Conservation (phyloP, 2,329 filamentous ascomycete genomes). For the Diaporthe longicolla region DNA sequence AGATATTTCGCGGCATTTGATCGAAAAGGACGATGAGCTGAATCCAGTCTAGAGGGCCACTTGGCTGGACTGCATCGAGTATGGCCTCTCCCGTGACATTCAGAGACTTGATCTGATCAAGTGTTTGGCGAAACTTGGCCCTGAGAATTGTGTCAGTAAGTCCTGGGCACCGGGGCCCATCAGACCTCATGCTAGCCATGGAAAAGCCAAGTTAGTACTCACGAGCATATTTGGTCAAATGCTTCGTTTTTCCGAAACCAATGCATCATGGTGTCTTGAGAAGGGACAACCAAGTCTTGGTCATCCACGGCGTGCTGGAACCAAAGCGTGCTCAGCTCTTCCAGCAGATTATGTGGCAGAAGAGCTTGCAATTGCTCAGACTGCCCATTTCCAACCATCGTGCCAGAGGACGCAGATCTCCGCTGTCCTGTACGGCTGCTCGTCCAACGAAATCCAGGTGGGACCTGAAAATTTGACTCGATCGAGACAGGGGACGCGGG, state of each 20-base stretch:
- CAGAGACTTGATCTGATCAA: constrained; percentile 8
- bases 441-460: background rate
- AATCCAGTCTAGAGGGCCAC: constrained; percentile 17
- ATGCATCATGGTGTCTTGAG: constrained; percentile 28
- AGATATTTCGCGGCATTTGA: constrained; percentile 68
- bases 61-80: background rate
- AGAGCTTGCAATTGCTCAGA: background rate
- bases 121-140: background rate
- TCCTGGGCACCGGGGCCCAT: background rate
- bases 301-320: constrained; percentile 4
- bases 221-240: constrained; percentile 45
- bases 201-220: background rate
- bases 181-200: background rate
- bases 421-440: background rate
- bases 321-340: constrained; percentile 9
- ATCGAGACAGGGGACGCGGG: background rate
- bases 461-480: no score
- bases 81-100: background rate
- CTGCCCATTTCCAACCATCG: background rate
- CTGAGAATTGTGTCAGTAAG: background rate
- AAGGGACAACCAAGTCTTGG: constrained; percentile 36
- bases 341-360: background rate
- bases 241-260: constrained; percentile 44
- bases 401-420: background rate
- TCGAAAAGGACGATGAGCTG: constrained; percentile 64